Base-by-base conservation (phyloP, 169 alveolate species). In the Plasmodium fragile region DNA sequence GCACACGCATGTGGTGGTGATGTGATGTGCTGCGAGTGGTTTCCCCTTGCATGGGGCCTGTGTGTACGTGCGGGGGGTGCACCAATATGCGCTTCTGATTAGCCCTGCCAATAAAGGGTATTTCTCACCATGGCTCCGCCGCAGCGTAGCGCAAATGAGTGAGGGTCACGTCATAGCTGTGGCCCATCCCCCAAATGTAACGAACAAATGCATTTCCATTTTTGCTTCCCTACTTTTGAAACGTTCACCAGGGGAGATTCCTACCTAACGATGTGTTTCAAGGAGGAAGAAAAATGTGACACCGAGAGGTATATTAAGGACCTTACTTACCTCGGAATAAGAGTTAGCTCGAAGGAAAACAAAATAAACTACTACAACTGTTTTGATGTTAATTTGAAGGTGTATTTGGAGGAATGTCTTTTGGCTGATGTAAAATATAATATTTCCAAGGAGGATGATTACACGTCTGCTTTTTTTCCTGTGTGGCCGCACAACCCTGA, bases 401-500 rank as follows among this genome's bases (percentile, higher is more conserved):
- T 75, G 41, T 73, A 52, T 10, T 53, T 85, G 34, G 69, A 77
- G 79, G 49, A 75, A 13, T 71, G 65, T 53, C 69, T 85, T 28
- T 22, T 85, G 25, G 69, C 71, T 25, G 65, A 85, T 28, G 69
- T 85, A 22, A 85, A 73, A 52, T 85, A 77, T 43, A 85, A 85
- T 30, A 85, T 85, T 22, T 75, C 87, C 3, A 85, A 85, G 49
- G 84, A 55, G 36, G 93, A 34, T 4, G 84, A 85, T 34, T 43
- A 85, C 43, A 52, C 65, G 25, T 85, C 93, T 28, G 85, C 93
- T 3, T 85, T 85, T 85, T 85, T 85, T 28, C 93, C 93, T 7
- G 84, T 85, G 41, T 85, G 93, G 84, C 93, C 93, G 0, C 69
- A 77, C 28, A 85, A 49, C 80, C 93, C 93, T 53, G 93, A 85